phyloP scores from a whole-genome alignment of 352 stramenopile species.

The Phytophthora sp. region DNA sequence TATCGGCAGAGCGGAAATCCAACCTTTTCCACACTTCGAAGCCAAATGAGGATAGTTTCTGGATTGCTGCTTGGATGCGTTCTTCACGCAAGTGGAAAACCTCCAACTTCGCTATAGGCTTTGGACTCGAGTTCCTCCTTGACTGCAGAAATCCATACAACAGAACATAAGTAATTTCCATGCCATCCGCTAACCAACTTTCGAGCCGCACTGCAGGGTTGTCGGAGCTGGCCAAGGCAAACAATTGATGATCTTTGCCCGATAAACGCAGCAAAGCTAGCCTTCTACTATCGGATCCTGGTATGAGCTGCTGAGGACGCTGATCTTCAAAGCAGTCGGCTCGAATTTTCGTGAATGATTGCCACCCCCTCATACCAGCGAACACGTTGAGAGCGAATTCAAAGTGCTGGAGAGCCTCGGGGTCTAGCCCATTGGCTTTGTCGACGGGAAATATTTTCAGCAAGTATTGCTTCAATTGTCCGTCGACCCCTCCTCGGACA shows the following conservation, averaged over 20 bases:
- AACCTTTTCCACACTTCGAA: constrained; percentile 35
- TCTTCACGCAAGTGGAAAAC: constrained; percentile 8
- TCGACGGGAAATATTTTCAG: constrained; percentile 24
- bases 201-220: constrained; percentile 11
- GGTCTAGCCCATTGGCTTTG: background rate
- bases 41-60: constrained; percentile 29
- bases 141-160: constrained; percentile 29
- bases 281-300: constrained; percentile 26
- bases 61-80: constrained; percentile 23
- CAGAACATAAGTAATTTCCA: constrained; percentile 28
- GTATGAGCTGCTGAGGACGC: constrained; percentile 21
- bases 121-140: constrained; percentile 17
- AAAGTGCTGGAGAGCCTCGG: constrained; percentile 15
- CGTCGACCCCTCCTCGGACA: constrained; percentile 16
- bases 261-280: constrained; percentile 24
- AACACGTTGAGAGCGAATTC: constrained; percentile 29
- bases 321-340: constrained; percentile 21
- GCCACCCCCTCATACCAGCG: constrained; percentile 26
- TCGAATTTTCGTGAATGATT: constrained; percentile 10
- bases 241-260: constrained; percentile 28
- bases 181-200: constrained; percentile 25
- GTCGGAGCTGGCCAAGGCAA: constrained; percentile 7
- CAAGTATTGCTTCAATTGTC: constrained; percentile 23
- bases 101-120: constrained; percentile 25
- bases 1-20: constrained; percentile 23